Evolutionary conservation across 495 filamentous ascomycete species (phyloP).

Genomic region (Barbatosphaeria neglecta): DNA sequence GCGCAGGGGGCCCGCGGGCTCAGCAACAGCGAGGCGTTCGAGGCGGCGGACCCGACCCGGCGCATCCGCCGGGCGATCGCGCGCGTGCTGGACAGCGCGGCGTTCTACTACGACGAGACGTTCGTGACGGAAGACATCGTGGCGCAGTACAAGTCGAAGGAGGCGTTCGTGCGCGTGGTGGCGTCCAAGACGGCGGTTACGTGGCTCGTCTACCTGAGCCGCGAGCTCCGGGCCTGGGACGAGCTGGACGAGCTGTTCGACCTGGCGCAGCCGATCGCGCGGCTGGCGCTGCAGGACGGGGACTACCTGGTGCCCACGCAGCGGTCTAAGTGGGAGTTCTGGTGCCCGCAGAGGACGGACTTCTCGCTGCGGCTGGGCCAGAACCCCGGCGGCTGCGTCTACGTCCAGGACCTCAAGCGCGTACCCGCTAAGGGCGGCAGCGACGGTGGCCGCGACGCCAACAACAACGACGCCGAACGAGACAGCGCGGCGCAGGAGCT

Average conservation of each 20-base stretch:
- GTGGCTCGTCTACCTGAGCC: constrained; percentile 22
- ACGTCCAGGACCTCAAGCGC: too few relatives aligned
- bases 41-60: background rate
- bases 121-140: constrained; percentile 21
- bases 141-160: constrained; percentile 14
- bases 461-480: too few relatives aligned
- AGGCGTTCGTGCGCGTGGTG: constrained; percentile 21
- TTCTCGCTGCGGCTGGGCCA: background rate
- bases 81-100: background rate
- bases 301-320: constrained; percentile 11
- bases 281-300: constrained; percentile 22
- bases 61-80: background rate
- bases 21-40: background rate
- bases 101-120: constrained; percentile 20
- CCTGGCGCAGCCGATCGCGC: constrained; percentile 42
- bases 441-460: too few relatives aligned
- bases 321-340: background rate
- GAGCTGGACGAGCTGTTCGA: constrained; percentile 4
- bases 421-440: too few relatives aligned
- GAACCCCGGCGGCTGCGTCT: too few relatives aligned
- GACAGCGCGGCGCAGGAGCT: too few relatives aligned
- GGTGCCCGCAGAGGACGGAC: background rate
- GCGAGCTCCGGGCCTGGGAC: constrained; percentile 10
- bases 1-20: background rate
- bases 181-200: constrained; percentile 7